A percentile compares a stretch with the other conserved stretches of the same genome.
Evolutionary conservation across 2,329 filamentous ascomycete genomes (phyloP).

Genomic region (Basipetospora chlamydospora): DNA sequence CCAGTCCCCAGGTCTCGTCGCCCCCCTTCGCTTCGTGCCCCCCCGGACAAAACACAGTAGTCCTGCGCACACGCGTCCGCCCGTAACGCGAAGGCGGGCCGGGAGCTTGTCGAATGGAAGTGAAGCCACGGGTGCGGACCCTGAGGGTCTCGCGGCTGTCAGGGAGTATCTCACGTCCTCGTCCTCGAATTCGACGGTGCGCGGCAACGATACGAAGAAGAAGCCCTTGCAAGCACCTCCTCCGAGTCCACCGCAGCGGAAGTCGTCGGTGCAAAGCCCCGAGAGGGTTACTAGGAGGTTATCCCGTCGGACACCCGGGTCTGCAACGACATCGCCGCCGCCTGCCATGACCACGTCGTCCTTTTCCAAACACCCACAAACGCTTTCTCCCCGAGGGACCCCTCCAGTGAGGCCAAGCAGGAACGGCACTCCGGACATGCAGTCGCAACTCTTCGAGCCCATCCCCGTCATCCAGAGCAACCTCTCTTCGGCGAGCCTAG

Average conservation of each 20-base stretch:
- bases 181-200: constrained; percentile 55
- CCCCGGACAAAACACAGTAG: constrained; percentile 39
- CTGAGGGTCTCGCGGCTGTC: constrained; percentile 47
- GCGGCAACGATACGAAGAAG: constrained; percentile 25
- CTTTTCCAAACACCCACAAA: constrained; percentile 8
- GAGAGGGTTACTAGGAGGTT: constrained; percentile 24
- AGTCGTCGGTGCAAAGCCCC: constrained; percentile 34
- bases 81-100: constrained; percentile 42
- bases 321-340: constrained; percentile 17
- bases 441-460: constrained; percentile 36
- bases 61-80: constrained; percentile 40
- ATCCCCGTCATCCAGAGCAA: constrained; percentile 49
- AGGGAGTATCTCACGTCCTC: constrained; percentile 59
- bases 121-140: constrained; percentile 30
- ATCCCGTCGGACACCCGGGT: constrained; percentile 16
- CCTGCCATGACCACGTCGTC: constrained; percentile 19
- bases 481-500: constrained; percentile 32
- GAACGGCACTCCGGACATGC: constrained; percentile 50
- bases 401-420: constrained; percentile 51
- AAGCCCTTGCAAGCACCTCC: constrained; percentile 33
- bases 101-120: constrained; percentile 38
- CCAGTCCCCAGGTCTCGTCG: constrained; percentile 51
- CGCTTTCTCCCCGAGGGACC: constrained; percentile 14
- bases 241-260: constrained; percentile 47
- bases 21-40: constrained; percentile 28